phyloP scores from a whole-genome alignment of 2,329 filamentous ascomycete species.

The Cercospora sp. region DNA sequence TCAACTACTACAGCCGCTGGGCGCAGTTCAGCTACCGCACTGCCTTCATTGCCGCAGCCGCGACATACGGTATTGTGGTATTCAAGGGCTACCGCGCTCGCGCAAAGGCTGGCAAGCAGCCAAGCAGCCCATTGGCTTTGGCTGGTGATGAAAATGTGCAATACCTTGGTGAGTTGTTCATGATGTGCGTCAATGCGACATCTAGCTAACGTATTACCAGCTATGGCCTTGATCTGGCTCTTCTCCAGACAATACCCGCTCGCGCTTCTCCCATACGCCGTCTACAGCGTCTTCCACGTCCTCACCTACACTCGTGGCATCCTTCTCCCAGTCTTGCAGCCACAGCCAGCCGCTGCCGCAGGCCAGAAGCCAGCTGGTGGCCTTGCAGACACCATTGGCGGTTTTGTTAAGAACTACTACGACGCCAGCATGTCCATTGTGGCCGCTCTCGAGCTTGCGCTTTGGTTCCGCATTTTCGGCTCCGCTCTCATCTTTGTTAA shows the following conservation, averaged over 20 bases:
- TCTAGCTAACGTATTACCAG: constrained; percentile 49
- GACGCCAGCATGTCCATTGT: constrained; percentile 94
- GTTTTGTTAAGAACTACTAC: constrained; percentile 98
- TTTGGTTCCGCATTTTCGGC: constrained; percentile 80
- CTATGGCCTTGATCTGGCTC: constrained; percentile 94
- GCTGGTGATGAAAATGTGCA: constrained; percentile 93
- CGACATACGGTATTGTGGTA: constrained; percentile 96
- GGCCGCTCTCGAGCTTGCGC: constrained; percentile 78
- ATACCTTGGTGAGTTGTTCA: constrained; percentile 73
- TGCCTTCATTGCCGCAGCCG: constrained; percentile 84
- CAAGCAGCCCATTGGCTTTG: constrained; percentile 64
- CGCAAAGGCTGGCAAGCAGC: constrained; percentile 67
- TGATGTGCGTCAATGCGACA: not conserved
- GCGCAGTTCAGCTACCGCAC: constrained; percentile 85
- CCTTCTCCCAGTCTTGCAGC: constrained; percentile 81
- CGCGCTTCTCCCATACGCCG: constrained; percentile 87
- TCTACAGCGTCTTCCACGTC: constrained; percentile 98
- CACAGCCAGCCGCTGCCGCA: constrained; percentile 56
- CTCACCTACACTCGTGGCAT: constrained; percentile 94
- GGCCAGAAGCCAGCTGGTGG: constrained; percentile 62
- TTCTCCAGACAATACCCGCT: constrained; percentile 85
- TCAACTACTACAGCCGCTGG: constrained; percentile 79
- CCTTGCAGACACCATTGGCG: constrained; percentile 78
- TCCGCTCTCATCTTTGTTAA: constrained; percentile 85
- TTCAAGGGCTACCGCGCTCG: constrained; percentile 95